phyloP scores from a whole-genome alignment of 371 early-diverging fungal genomes.

The Catenaria anguillulae region DNA sequence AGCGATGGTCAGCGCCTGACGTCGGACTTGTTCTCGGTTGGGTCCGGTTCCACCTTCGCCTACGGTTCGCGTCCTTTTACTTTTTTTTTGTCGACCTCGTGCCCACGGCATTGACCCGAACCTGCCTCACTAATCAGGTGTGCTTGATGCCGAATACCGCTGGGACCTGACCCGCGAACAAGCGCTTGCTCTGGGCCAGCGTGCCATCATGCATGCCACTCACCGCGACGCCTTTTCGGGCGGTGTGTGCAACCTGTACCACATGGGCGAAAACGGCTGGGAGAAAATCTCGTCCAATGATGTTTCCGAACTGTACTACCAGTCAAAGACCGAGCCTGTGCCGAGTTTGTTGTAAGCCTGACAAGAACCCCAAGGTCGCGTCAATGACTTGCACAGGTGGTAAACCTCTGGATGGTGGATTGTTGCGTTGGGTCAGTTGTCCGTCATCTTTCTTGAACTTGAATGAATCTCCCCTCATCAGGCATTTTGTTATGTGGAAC shows the following conservation, averaged over 20 bases:
- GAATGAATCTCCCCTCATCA: too few species aligned
- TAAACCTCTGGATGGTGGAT: too few species aligned
- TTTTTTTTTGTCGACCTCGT: slow-evolving; percentile 5
- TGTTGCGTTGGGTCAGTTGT: too few species aligned
- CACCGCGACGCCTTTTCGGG: slow-evolving; percentile 98
- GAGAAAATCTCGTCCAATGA: slow-evolving; percentile 69
- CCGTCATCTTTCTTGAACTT: too few species aligned
- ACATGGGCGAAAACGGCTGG: slow-evolving; percentile 87
- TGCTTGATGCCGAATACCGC: slow-evolving; percentile 84
- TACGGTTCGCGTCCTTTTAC: slow-evolving; percentile 21
- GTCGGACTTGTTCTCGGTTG: slow-evolving; percentile 92
- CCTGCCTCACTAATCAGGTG: slow-evolving; percentile 37
- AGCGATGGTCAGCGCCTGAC: slow-evolving; percentile 88
- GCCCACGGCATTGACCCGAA: background rate
- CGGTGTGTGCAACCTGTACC: slow-evolving; percentile 90
- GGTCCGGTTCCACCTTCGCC: slow-evolving; percentile 95
- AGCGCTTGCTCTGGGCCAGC: slow-evolving; percentile 88
- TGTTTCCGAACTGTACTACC: slow-evolving; percentile 69
- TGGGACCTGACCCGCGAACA: slow-evolving; percentile 81
- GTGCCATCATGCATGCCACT: slow-evolving; percentile 97
- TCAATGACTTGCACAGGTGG: too few species aligned
- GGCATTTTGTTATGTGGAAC: too few species aligned
- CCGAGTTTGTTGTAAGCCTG: too few species aligned
- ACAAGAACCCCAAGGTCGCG: too few species aligned
- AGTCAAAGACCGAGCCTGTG: too few species aligned